These are phyloP conservation scores for Penicillium pancosmium DNA, from an alignment of 495 filamentous ascomycete genomes.

Conservation along the genomic window DNA sequence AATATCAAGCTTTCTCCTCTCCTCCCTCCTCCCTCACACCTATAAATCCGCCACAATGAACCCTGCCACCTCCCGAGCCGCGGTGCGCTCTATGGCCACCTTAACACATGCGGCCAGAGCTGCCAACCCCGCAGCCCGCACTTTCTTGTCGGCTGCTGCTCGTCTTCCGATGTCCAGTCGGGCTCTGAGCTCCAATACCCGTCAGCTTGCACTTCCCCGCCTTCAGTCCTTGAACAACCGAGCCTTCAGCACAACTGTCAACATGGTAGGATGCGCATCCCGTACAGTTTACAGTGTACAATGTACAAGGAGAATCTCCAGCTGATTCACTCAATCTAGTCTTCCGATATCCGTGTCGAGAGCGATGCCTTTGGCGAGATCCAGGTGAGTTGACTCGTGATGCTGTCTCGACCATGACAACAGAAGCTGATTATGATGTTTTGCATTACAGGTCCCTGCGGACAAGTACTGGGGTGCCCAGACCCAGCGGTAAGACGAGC, in stretches of 20 bases:
- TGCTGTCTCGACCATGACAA: not conserved
- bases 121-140: conserved; percentile 44
- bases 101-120: conserved; percentile 44
- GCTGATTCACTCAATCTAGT: conserved; percentile 31
- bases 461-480: conserved; percentile 99
- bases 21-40: conserved; percentile 14
- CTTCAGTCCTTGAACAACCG: conserved; percentile 45
- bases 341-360: conserved; percentile 66
- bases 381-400: conserved; percentile 43
- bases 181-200: conserved; percentile 41
- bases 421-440: conserved; percentile 25
- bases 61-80: conserved; percentile 42
- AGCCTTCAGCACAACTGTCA: conserved; percentile 47
- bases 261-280: conserved; percentile 37
- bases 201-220: conserved; percentile 41
- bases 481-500: conserved; percentile 73
- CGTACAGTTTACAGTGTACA: not conserved
- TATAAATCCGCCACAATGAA: conserved; percentile 24
- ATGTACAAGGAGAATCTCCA: not conserved
- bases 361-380: conserved; percentile 98
- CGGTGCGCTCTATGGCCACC: conserved; percentile 49
- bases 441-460: conserved; percentile 64
- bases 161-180: conserved; percentile 35
- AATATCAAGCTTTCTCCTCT: conserved; percentile 15
- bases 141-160: conserved; percentile 31